These are phyloP conservation scores for Allium sativum DNA, from an alignment of 106 monocot genomes.

Conservation along the genomic window DNA sequence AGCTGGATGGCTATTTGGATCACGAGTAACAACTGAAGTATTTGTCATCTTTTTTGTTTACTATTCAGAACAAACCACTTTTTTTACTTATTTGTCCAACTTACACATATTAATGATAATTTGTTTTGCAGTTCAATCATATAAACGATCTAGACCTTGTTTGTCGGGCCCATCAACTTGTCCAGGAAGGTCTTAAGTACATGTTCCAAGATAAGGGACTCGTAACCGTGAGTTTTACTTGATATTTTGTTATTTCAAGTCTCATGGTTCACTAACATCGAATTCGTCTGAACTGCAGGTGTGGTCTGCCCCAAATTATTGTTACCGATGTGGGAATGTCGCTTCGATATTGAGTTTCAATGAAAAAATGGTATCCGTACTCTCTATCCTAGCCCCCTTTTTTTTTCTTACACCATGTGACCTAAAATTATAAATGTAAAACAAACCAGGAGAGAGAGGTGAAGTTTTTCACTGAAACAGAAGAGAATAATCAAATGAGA, in stretches of 20 bases:
- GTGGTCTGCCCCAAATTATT: slow-evolving; percentile 99
- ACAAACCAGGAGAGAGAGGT: slow-evolving; percentile 80
- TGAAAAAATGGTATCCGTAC: slow-evolving; percentile 69
- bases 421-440: neutral
- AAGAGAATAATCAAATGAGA: slow-evolving; percentile 97
- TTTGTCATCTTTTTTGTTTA: neutral
- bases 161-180: slow-evolving; percentile 95
- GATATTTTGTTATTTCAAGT: neutral
- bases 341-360: slow-evolving; percentile 96
- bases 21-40: slow-evolving; percentile 90
- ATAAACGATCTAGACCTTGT: slow-evolving; percentile 91
- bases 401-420: neutral
- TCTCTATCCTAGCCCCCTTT: too few species aligned
- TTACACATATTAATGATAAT: neutral
- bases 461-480: slow-evolving; percentile 94
- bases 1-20: slow-evolving; percentile 99
- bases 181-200: slow-evolving; percentile 98
- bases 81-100: neutral
- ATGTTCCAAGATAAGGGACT: slow-evolving; percentile 99
- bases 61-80: neutral
- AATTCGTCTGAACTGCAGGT: slow-evolving; percentile 25
- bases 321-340: slow-evolving; percentile 95
- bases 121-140: slow-evolving; percentile 70
- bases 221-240: slow-evolving; percentile 70
- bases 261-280: neutral